These are phyloP conservation scores for Saprolegnia diclina DNA, from an alignment of 352 stramenopile species.

Conservation along the genomic window DNA sequence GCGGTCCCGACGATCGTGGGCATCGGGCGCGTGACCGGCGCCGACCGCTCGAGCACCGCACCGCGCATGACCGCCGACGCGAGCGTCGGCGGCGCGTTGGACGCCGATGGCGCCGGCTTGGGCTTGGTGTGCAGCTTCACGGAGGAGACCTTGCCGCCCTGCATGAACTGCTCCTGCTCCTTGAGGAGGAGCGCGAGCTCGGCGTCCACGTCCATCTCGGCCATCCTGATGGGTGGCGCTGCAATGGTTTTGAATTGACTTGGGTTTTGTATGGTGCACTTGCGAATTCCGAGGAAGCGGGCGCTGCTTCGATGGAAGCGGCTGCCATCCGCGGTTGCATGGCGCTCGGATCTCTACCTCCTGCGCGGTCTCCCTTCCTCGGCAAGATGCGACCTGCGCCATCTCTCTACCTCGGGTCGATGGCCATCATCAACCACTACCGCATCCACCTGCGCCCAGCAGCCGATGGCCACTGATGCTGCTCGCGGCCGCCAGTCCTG, in stretches of 20 bases:
- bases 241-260: not conserved
- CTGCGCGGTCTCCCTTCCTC: too few species aligned
- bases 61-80: conserved; percentile 28
- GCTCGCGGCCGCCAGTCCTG: too few species aligned
- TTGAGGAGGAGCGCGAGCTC: conserved; percentile 72
- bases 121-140: conserved; percentile 20
- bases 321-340: too few species aligned
- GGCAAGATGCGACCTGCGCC: too few species aligned
- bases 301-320: too few species aligned
- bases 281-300: not conserved
- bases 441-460: too few species aligned
- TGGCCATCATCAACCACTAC: too few species aligned
- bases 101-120: not conserved
- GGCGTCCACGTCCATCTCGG: conserved; percentile 58
- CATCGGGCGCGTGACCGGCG: conserved; percentile 31
- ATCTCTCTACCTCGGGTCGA: too few species aligned
- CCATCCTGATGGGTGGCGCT: conserved; percentile 27
- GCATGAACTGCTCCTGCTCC: conserved; percentile 76
- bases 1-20: conserved; percentile 31
- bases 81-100: not conserved
- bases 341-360: too few species aligned
- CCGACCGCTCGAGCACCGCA: conserved; percentile 50
- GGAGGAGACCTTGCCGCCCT: conserved; percentile 26
- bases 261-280: not conserved
- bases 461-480: too few species aligned